A percentile compares a stretch with the other conserved stretches of the same genome.
phyloP scores from a whole-genome alignment of 2,329 filamentous ascomycete genomes.

The Ophiostoma ulmi region DNA sequence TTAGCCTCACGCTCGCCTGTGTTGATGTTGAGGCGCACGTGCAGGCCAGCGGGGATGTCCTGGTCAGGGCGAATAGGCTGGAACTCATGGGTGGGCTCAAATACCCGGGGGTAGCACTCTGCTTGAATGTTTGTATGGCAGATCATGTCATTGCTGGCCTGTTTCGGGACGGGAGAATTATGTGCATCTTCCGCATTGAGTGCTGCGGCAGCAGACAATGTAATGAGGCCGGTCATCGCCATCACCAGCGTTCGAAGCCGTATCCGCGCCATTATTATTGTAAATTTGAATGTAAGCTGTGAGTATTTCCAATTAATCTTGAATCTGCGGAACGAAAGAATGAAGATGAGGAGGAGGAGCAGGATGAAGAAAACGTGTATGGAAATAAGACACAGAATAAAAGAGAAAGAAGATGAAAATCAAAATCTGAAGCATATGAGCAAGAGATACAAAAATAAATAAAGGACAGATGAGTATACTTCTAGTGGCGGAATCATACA shows the following conservation, averaged over 20 bases:
- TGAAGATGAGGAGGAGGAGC: neutral
- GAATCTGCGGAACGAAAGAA: neutral
- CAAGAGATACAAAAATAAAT: neutral
- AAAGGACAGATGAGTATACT: neutral
- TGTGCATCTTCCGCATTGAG: neutral
- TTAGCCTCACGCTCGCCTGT: conserved; percentile 62
- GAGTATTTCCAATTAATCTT: neutral
- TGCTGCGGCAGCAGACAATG: neutral
- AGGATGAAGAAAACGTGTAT: neutral
- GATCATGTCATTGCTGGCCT: conserved; percentile 48
- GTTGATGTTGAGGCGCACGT: conserved; percentile 60
- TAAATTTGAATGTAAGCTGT: neutral
- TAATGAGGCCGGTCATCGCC: neutral
- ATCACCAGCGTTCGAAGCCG: neutral
- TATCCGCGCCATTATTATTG: conserved; percentile 12
- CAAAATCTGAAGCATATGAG: neutral
- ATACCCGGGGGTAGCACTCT: conserved; percentile 62
- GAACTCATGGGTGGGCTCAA: conserved; percentile 60
- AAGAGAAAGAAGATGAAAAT: neutral
- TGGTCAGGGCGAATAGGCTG: conserved; percentile 60
- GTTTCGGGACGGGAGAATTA: neutral
- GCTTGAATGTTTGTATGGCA: conserved; percentile 56
- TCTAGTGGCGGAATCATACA: neutral
- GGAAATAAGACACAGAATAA: neutral
- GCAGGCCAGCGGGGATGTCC: conserved; percentile 59